phyloP scores from a whole-genome alignment of 2,329 filamentous ascomycete species.

The Aspergillus tubingensis region DNA sequence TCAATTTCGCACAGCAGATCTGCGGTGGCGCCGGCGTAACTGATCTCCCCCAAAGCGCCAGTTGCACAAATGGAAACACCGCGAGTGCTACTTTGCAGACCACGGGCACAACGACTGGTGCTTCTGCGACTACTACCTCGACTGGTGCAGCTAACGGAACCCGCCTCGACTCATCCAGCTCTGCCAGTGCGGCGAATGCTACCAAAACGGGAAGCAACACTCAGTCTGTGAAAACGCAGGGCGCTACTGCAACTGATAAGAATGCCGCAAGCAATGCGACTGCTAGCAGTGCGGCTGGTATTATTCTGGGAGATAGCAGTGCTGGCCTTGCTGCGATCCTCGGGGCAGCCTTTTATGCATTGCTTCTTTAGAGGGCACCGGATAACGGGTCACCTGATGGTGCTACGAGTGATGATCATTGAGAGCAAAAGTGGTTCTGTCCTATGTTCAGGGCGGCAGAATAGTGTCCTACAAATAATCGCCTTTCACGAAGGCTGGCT shows the following conservation, averaged over 20 bases:
- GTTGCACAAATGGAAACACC: constrained; percentile 23
- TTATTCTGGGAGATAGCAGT: constrained; percentile 25
- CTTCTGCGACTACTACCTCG: constrained; percentile 18
- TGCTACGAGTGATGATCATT: neutral
- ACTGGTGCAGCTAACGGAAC: constrained; percentile 11
- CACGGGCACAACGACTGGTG: neutral
- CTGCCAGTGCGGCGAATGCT: neutral
- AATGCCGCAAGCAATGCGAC: constrained; percentile 5
- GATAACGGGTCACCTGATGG: neutral
- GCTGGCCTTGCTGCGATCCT: constrained; percentile 32
- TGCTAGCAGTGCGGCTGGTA: constrained; percentile 28
- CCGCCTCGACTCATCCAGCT: neutral
- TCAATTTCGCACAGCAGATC: constrained; percentile 40
- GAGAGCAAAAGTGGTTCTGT: neutral
- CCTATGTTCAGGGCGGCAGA: neutral
- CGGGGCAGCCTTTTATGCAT: constrained; percentile 33
- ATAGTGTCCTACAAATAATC: neutral
- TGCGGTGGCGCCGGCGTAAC: constrained; percentile 42
- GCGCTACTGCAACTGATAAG: neutral
- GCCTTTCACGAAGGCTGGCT: neutral
- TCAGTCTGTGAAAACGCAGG: neutral
- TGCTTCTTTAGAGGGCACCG: constrained; percentile 26
- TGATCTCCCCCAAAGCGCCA: constrained; percentile 35
- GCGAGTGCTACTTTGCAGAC: neutral
- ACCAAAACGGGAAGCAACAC: constrained; percentile 2